phyloP scores from a whole-genome alignment of 78 protist species.

The Polysphondylium violaceum region DNA sequence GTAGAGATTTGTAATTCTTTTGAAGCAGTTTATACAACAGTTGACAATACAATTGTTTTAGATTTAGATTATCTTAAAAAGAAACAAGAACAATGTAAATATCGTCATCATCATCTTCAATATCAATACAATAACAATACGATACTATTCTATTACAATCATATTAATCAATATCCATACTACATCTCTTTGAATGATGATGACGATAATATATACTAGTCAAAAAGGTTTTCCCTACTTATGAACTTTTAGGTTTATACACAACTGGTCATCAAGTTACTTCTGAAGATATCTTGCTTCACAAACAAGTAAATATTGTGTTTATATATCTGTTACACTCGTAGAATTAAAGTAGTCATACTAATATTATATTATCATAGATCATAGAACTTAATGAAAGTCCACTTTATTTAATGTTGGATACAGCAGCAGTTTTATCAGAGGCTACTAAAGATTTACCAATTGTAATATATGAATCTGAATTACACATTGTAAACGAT shows the following conservation, averaged over 20 bases:
- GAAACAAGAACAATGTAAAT: constrained; percentile 85
- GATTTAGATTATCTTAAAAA: constrained; percentile 80
- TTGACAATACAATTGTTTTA: constrained; percentile 19
- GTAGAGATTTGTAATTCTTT: constrained; percentile 90
- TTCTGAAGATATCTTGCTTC: constrained; percentile 61
- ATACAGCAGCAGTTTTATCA: constrained; percentile 30
- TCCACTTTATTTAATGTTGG: constrained; percentile 84
- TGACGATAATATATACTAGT: constrained; percentile 34
- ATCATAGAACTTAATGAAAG: constrained; percentile 79
- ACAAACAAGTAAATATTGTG: constrained; percentile 49
- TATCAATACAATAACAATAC: not conserved
- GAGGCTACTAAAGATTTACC: constrained; percentile 76
- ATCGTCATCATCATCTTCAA: not conserved
- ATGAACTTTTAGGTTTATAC: constrained; percentile 89
- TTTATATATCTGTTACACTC: not conserved
- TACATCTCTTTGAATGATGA: too few relatives aligned
- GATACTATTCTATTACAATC: too few relatives aligned
- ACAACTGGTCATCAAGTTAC: constrained; percentile 77
- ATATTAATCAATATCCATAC: too few relatives aligned
- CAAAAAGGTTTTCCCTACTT: constrained; percentile 85
- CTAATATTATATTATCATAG: constrained; percentile 8
- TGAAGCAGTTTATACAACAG: constrained; percentile 69
- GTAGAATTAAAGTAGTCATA: not conserved
- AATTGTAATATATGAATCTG: constrained; percentile 81
- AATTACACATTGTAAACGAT: constrained; percentile 76